Evolutionary conservation across 2,329 filamentous ascomycete genomes (phyloP), one percentile per base, ranked within the genome.

Genomic region (Calycina marina): DNA sequence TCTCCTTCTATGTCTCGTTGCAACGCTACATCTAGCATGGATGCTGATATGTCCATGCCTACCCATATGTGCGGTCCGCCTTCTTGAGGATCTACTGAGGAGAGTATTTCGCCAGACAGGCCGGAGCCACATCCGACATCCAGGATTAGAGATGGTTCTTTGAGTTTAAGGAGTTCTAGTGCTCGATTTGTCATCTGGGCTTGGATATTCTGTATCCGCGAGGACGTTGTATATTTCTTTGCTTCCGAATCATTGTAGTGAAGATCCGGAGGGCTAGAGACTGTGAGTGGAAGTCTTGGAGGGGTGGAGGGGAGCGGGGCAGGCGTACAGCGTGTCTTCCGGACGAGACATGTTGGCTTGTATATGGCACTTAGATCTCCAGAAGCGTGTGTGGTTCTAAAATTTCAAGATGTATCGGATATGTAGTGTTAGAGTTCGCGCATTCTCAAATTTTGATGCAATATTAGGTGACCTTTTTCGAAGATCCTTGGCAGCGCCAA

Each of bases 181-280:
- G 90, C 90, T 35, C 90, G 81, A 46, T 84, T 69, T 16, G 90
- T 93, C 90, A 98, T 98, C 40, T 75, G 72, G 1, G 86, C 80
- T 58, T 98, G 90, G 48, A 98, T 93, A 47, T 82, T 85, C 51
- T 90, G 83, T 53, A 98, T 96, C 42, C 90, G 84, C 4, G 85
- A 93, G 42, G 77, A 88, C 4, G 88, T 94, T 6, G 90, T 96
- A 65, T 98, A 98, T 66, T 96, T 96, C 55, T 82, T 79, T 18
- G 90, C 88, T 65, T 94, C 88, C 56, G 68, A 67, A 61, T 96
- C 88, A 65, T 94, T 79, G 69, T 98, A 98, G 65, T 93, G 92
- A 53, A 96, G 78, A 61, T 98, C 90, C 43, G 90, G 88, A 31
- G 86, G 83, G 54, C 84, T 92, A 39, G 27, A n/a, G 5, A 25